Conservation (phyloP, 2,329 filamentous ascomycete species). For the Colletotrichum tabaci region DNA sequence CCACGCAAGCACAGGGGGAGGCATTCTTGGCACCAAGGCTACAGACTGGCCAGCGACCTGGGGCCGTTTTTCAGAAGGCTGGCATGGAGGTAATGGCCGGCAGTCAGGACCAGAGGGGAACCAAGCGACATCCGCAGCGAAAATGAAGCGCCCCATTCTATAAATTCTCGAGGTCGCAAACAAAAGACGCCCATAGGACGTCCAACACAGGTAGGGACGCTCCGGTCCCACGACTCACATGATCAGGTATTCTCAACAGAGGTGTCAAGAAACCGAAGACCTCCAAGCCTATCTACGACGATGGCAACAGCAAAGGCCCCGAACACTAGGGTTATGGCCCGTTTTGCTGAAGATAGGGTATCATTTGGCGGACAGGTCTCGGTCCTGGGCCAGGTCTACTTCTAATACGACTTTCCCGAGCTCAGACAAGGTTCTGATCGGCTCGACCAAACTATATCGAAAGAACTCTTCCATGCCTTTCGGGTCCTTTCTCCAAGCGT, state of each 20-base stretch:
- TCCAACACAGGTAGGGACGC: not conserved
- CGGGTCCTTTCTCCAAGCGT: constrained; percentile 60
- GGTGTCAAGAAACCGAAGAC: constrained; percentile 8
- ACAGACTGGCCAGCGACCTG: not conserved
- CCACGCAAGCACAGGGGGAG: not conserved
- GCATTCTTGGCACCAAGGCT: not conserved
- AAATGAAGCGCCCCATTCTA: not conserved
- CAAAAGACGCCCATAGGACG: not conserved
- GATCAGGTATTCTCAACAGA: not conserved
- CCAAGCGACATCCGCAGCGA: not conserved
- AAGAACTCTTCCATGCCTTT: constrained; percentile 61
- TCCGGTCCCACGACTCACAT: not conserved
- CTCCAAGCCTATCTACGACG: not conserved
- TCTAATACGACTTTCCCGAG: constrained; percentile 62
- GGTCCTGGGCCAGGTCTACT: constrained; percentile 54
- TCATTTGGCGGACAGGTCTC: constrained; percentile 23
- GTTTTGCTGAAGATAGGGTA: constrained; percentile 6
- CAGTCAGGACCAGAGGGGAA: not conserved
- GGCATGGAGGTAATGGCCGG: not conserved
- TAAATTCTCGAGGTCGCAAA: constrained; percentile 1
- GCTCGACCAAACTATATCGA: constrained; percentile 63
- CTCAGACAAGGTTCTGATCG: constrained; percentile 62
- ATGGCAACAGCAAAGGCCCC: not conserved
- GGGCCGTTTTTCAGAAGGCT: not conserved
- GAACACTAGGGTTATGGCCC: not conserved